Evolutionary conservation across 1,284 basidiomycete species (phyloP).

Genomic region (Leccinum proximum): DNA sequence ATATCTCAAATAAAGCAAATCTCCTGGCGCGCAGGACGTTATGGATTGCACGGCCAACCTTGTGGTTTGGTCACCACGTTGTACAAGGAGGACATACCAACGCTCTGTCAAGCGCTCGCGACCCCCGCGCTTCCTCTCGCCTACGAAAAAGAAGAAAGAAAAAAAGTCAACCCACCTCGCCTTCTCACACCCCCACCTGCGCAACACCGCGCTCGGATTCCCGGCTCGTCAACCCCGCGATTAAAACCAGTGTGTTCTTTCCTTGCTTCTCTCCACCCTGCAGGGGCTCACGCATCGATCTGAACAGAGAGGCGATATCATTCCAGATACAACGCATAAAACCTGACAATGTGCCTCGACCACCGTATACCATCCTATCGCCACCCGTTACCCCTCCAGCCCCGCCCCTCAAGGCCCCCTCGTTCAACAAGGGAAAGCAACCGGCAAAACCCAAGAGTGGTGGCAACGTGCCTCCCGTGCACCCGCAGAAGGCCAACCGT

Average conservation of each 20-base stretch:
- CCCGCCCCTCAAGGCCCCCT: slow-evolving; percentile 28
- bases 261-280: slow-evolving; percentile 1
- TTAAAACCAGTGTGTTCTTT: slow-evolving; percentile 73
- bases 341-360: slow-evolving; percentile 66
- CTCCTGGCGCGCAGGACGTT: too few relatives aligned
- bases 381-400: slow-evolving; percentile 14
- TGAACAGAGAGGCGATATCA: slow-evolving; percentile 75
- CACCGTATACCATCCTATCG: slow-evolving; percentile 47
- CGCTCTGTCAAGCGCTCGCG: too few relatives aligned
- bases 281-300: not conserved
- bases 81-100: too few relatives aligned
- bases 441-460: slow-evolving; percentile 39
- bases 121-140: too few relatives aligned
- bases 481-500: slow-evolving; percentile 27
- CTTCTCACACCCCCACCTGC: too few relatives aligned
- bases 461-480: slow-evolving; percentile 21
- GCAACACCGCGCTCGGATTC: too few relatives aligned
- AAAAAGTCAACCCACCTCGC: too few relatives aligned
- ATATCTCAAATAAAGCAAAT: too few relatives aligned
- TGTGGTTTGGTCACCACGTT: too few relatives aligned
- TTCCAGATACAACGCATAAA: slow-evolving; percentile 73
- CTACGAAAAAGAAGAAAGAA: too few relatives aligned
- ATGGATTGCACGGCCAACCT: too few relatives aligned
- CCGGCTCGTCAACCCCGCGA: slow-evolving; percentile 60
- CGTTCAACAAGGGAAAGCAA: slow-evolving; percentile 40